Base-by-base conservation (phyloP, 2,329 filamentous ascomycete species). In the Monilinia fructicola region DNA sequence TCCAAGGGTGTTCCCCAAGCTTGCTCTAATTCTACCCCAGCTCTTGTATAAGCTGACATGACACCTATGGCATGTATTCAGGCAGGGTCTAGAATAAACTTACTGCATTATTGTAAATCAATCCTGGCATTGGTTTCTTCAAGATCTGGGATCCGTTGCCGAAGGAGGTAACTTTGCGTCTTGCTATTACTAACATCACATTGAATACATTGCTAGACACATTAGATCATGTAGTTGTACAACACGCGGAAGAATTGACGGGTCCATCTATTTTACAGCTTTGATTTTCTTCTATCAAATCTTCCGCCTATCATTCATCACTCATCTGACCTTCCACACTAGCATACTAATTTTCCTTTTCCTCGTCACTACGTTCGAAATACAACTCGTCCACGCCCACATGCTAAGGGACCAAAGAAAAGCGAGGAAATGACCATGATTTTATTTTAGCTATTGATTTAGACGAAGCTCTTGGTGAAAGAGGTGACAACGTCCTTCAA, bases 391-490 rank as follows among this genome's bases (percentile, higher is more conserved):
- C 61, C 69, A 64, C 54, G n/a, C 60, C 68, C 69, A 67, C 63
- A 71, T 74, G 71, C 70, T 68, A 69, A 69, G 64, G 70, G 69
- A 73, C 72, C 75, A 73, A 72, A 71, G 68, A 74, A 70, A 70
- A 56, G 65, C 67, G 72, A 72, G 70, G 68, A 69, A 66, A 67
- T 55, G 23, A 55, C 65, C 50, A 54, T 66, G 46, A 40, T 23
- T 63, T 66, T 63, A 35, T 66, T 66, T 66, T 67, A 58, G 50
- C 65, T 69, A 70, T 67, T 72, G 62, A 67, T 72, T 73, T 76
- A 77, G 66, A 82, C 76, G 87, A 97, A 98, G 87, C 88, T 92
- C 91, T 97, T 96, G 85, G 92, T 96, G 88, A 97, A 98, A 81
- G 78, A 85, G 75, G 76, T 71, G 76, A 92, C 87, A 77, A 91